These are phyloP conservation scores for Cladosporium sp. DNA, from an alignment of 2,329 filamentous ascomycete species.

Conservation along the genomic window DNA sequence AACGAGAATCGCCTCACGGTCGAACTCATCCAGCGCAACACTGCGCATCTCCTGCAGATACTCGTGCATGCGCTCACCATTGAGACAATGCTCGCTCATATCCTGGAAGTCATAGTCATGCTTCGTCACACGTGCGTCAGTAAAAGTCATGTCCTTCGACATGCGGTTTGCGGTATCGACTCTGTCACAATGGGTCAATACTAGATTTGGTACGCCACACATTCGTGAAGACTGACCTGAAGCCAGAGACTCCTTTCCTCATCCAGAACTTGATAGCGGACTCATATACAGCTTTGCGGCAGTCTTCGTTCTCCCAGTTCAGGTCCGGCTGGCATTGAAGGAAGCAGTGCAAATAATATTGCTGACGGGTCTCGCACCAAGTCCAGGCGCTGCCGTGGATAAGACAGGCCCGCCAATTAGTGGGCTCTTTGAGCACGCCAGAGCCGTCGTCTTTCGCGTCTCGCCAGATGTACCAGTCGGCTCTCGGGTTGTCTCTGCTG, in stretches of 20 bases:
- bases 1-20: slow-evolving; percentile 46
- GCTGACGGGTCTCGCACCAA: slow-evolving; percentile 68
- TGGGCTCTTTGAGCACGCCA: slow-evolving; percentile 47
- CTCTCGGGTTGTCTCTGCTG: slow-evolving; percentile 52
- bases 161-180: slow-evolving; percentile 33
- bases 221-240: slow-evolving; percentile 25
- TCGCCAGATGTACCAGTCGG: slow-evolving; percentile 70
- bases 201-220: not conserved
- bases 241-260: slow-evolving; percentile 60
- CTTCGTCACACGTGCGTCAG: slow-evolving; percentile 28
- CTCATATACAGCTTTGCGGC: slow-evolving; percentile 68
- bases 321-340: slow-evolving; percentile 76
- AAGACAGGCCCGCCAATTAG: slow-evolving; percentile 63
- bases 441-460: slow-evolving; percentile 54
- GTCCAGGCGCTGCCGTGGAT: slow-evolving; percentile 60
- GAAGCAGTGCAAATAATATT: slow-evolving; percentile 79
- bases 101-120: slow-evolving; percentile 8
- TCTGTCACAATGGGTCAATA: slow-evolving; percentile 19
- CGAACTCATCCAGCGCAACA: slow-evolving; percentile 51
- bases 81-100: slow-evolving; percentile 20
- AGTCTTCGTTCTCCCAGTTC: slow-evolving; percentile 75
- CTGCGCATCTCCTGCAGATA: slow-evolving; percentile 46
- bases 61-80: slow-evolving; percentile 47
- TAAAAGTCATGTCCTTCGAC: slow-evolving; percentile 28
- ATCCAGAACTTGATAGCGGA: slow-evolving; percentile 66